Conservation (phyloP, 176 grass and related monocot genomes). For the Pontederia crassipes region DNA sequence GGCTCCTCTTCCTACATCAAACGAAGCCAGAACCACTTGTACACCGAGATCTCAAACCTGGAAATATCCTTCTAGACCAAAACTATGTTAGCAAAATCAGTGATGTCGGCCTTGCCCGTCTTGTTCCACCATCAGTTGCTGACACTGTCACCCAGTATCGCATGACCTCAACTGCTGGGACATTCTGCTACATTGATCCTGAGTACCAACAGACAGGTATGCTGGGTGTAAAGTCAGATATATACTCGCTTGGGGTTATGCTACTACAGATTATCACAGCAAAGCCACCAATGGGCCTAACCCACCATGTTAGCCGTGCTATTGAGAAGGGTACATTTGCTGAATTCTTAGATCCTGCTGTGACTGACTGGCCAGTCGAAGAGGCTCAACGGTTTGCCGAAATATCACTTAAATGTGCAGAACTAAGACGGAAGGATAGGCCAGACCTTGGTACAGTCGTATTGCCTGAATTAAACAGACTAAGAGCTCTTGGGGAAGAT, state of each 20-base stretch:
- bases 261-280: not conserved
- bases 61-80: slow-evolving; percentile 63
- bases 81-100: slow-evolving; percentile 50
- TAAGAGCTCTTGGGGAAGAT: slow-evolving; percentile 52
- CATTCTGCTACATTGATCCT: not conserved
- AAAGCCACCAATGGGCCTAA: not conserved
- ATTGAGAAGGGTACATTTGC: not conserved
- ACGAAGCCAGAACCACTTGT: slow-evolving; percentile 72
- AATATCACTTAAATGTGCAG: slow-evolving; percentile 47
- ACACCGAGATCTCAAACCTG: slow-evolving; percentile 82
- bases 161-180: slow-evolving; percentile 66
- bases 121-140: slow-evolving; percentile 46
- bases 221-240: not conserved
- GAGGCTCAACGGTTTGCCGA: slow-evolving; percentile 47
- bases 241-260: not conserved
- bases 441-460: slow-evolving; percentile 57
- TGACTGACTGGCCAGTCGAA: slow-evolving; percentile 54
- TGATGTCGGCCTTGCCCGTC: slow-evolving; percentile 71
- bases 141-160: slow-evolving; percentile 34
- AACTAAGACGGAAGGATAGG: slow-evolving; percentile 61
- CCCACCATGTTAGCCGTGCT: not conserved
- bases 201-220: not conserved
- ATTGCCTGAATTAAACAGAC: slow-evolving; percentile 47
- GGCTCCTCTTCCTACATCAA: slow-evolving; percentile 75
- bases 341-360: not conserved